Evolutionary conservation across 2,329 filamentous ascomycete species (phyloP).

Genomic region (Colletotrichum abscissum): DNA sequence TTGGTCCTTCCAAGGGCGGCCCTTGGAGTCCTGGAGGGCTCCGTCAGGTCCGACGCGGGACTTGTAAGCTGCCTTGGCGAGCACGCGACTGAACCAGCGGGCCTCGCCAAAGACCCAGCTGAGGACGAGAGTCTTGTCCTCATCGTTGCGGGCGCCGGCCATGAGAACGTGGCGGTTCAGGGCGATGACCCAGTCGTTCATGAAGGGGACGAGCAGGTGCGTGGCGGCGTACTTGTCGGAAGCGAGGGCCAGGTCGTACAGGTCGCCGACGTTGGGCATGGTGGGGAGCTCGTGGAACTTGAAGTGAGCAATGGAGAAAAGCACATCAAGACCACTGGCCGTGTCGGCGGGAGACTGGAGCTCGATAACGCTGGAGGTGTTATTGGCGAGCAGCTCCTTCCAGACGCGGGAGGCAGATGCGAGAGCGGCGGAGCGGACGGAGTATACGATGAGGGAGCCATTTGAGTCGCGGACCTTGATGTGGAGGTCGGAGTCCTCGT

Average conservation of each 20-base stretch:
- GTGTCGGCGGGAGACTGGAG: constrained; percentile 29
- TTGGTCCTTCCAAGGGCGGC: constrained; percentile 27
- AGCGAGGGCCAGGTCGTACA: constrained; percentile 31
- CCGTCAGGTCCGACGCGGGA: constrained; percentile 28
- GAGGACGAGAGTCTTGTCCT: constrained; percentile 33
- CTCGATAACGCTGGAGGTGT: constrained; percentile 22
- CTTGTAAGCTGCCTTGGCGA: constrained; percentile 31
- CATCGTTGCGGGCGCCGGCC: constrained; percentile 33
- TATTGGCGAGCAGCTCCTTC: constrained; percentile 19
- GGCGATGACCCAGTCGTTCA: constrained; percentile 33
- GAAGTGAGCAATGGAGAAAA: constrained; percentile 34
- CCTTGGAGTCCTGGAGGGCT: constrained; percentile 25
- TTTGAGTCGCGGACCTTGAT: constrained; percentile 24
- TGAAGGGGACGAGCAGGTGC: constrained; percentile 34
- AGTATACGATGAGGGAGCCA: constrained; percentile 20
- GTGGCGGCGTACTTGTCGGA: constrained; percentile 31
- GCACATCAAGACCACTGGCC: constrained; percentile 15
- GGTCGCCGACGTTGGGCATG: constrained; percentile 25
- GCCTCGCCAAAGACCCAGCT: constrained; percentile 34
- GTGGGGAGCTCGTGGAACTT: constrained; percentile 34
- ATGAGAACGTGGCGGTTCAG: constrained; percentile 34
- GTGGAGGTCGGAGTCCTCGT: constrained; percentile 29
- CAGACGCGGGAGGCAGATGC: constrained; percentile 26
- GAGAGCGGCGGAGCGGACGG: constrained; percentile 23
- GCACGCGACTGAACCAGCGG: constrained; percentile 32